Evolutionary conservation across 306 rosid genomes (phyloP).

Genomic region (Sicyos baderoa): DNA sequence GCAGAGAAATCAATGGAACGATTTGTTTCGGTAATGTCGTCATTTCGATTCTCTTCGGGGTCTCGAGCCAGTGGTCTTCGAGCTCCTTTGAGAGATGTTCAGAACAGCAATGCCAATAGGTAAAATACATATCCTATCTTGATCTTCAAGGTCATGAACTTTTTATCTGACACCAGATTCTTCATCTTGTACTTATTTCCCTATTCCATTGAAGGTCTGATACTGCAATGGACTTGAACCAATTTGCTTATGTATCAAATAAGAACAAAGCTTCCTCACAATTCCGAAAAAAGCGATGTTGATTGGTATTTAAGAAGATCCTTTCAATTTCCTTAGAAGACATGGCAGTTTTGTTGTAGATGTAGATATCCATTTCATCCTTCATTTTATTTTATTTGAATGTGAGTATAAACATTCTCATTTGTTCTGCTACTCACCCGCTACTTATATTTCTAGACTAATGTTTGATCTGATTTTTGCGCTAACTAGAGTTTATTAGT

Average conservation of each 20-base stretch:
- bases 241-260: conserved; percentile 19
- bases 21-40: conserved; percentile 12
- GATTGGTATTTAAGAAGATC: conserved; percentile 13
- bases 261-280: background rate
- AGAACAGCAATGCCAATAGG: conserved; percentile 42
- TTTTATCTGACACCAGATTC: background rate
- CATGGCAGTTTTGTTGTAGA: background rate
- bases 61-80: conserved; percentile 93
- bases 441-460: background rate
- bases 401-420: conserved; percentile 1
- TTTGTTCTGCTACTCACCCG: background rate
- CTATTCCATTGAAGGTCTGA: conserved; percentile 4
- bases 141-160: conserved; percentile 18
- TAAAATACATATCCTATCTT: conserved; percentile 21
- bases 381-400: conserved; percentile 11
- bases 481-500: background rate
- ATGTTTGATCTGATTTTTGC: conserved; percentile 9
- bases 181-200: conserved; percentile 3
- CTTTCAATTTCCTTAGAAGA: background rate
- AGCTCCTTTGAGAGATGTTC: conserved; percentile 70
- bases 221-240: conserved; percentile 12
- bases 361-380: conserved; percentile 1
- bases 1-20: conserved; percentile 28
- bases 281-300: conserved; percentile 10
- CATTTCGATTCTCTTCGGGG: conserved; percentile 30